These are phyloP conservation scores for Nakataea oryzae DNA, from an alignment of 2,329 filamentous ascomycete genomes.

Conservation along the genomic window DNA sequence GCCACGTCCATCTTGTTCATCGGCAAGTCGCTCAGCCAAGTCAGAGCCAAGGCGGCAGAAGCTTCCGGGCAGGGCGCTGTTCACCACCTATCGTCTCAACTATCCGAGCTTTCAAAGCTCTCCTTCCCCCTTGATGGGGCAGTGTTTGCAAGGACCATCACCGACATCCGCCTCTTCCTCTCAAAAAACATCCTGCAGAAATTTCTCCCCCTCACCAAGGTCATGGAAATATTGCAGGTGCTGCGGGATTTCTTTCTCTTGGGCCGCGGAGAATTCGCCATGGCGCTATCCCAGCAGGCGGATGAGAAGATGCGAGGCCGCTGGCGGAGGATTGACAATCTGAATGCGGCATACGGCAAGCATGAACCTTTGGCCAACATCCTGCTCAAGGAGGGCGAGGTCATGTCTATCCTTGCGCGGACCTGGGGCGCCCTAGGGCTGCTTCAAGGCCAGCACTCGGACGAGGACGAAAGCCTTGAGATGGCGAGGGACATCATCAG, in stretches of 20 bases:
- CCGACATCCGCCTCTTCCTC: slow-evolving; percentile 67
- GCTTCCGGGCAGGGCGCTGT: slow-evolving; percentile 35
- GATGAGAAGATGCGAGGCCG: slow-evolving; percentile 69
- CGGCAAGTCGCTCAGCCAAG: slow-evolving; percentile 79
- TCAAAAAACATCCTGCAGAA: slow-evolving; percentile 78
- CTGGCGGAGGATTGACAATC: slow-evolving; percentile 53
- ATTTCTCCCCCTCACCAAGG: slow-evolving; percentile 66
- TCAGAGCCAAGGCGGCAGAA: slow-evolving; percentile 36
- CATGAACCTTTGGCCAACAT: slow-evolving; percentile 50
- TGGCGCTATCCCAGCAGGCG: slow-evolving; percentile 75
- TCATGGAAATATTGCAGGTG: slow-evolving; percentile 66
- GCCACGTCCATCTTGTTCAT: slow-evolving; percentile 83
- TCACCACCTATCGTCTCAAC: slow-evolving; percentile 52
- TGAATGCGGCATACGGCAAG: slow-evolving; percentile 47
- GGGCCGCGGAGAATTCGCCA: slow-evolving; percentile 81
- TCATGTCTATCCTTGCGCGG: slow-evolving; percentile 63
- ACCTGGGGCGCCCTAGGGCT: slow-evolving; percentile 75
- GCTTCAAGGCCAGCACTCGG: slow-evolving; percentile 56
- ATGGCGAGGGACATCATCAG: slow-evolving; percentile 68
- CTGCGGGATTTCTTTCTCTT: slow-evolving; percentile 82
- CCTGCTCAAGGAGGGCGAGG: slow-evolving; percentile 76
- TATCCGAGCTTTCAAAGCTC: slow-evolving; percentile 57
- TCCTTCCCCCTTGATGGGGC: slow-evolving; percentile 64
- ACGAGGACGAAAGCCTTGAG: slow-evolving; percentile 77
- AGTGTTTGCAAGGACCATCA: slow-evolving; percentile 61